Percentiles rank a stretch among this genome's conserved stretches.
Evolutionary conservation across 2,329 filamentous ascomycete genomes (phyloP).

Genomic region (Botryotinia convoluta): DNA sequence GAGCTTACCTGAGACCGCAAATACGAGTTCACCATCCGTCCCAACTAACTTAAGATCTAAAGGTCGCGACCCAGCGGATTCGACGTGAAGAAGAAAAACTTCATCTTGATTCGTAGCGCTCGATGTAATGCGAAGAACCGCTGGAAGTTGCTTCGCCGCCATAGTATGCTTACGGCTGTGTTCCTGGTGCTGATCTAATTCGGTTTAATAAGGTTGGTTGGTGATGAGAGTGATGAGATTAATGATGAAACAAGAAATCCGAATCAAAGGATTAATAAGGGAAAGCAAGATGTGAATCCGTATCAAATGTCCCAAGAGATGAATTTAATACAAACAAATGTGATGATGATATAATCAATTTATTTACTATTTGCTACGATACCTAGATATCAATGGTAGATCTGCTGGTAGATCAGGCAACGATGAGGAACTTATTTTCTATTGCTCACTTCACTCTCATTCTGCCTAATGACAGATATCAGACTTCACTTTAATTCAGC

Average conservation of each 20-base stretch:
- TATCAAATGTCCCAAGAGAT: neutral
- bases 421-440: neutral
- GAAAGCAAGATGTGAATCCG: neutral
- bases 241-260: conserved; percentile 11
- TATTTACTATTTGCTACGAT: neutral
- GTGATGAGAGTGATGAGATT: neutral
- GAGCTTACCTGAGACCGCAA: conserved; percentile 33
- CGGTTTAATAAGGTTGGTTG: neutral
- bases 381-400: neutral
- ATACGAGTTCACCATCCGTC: conserved; percentile 50
- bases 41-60: conserved; percentile 66
- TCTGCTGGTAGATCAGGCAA: neutral
- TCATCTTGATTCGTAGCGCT: conserved; percentile 39
- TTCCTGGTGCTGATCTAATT: neutral
- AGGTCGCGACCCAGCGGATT: conserved; percentile 47
- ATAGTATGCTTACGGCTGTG: conserved; percentile 10
- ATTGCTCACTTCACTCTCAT: neutral
- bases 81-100: conserved; percentile 61
- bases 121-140: conserved; percentile 55
- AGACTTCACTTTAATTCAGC: neutral
- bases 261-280: neutral
- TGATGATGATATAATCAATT: neutral
- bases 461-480: neutral
- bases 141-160: conserved; percentile 26
- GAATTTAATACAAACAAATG: neutral